These are phyloP conservation scores for Monosporozyma yasuniensis DNA, from an alignment of 805 yeast genomes.

Conservation along the genomic window DNA sequence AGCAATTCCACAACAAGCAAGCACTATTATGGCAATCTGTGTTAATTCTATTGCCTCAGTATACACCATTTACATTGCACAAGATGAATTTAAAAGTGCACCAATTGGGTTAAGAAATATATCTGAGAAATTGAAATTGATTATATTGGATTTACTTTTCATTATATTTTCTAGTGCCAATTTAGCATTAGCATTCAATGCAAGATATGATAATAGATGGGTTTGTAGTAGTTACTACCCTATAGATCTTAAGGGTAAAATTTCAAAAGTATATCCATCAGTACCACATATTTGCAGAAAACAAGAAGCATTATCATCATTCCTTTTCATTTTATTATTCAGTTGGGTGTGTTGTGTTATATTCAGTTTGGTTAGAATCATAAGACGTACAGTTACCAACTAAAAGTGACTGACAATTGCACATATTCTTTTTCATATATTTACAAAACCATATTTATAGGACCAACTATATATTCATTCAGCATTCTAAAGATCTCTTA, in stretches of 20 bases:
- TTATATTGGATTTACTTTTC: conserved; percentile 75
- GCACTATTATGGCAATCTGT: conserved; percentile 85
- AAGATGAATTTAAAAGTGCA: conserved; percentile 85
- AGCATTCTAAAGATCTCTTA: not conserved
- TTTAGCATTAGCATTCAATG: conserved; percentile 74
- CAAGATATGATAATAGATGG: conserved; percentile 76
- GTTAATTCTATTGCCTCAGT: conserved; percentile 73
- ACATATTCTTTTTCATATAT: not conserved
- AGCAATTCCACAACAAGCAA: conserved; percentile 62
- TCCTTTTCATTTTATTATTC: conserved; percentile 63
- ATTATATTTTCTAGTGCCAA: conserved; percentile 87
- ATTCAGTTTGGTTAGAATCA: conserved; percentile 73
- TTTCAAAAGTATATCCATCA: conserved; percentile 22
- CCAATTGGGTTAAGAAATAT: conserved; percentile 89
- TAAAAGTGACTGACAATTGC: not conserved
- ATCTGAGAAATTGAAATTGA: conserved; percentile 67
- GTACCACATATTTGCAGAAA: conserved; percentile 56
- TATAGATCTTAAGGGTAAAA: conserved; percentile 4
- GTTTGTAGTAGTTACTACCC: conserved; percentile 41
- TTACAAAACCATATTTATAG: not conserved
- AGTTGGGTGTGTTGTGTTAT: conserved; percentile 84
- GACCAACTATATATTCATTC: not conserved
- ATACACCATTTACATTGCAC: conserved; percentile 72
- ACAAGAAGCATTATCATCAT: conserved; percentile 70
- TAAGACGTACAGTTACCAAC: conserved; percentile 44